Conservation (phyloP, 192 early-diverging fungal genomes). For the Coemansia sp. region DNA sequence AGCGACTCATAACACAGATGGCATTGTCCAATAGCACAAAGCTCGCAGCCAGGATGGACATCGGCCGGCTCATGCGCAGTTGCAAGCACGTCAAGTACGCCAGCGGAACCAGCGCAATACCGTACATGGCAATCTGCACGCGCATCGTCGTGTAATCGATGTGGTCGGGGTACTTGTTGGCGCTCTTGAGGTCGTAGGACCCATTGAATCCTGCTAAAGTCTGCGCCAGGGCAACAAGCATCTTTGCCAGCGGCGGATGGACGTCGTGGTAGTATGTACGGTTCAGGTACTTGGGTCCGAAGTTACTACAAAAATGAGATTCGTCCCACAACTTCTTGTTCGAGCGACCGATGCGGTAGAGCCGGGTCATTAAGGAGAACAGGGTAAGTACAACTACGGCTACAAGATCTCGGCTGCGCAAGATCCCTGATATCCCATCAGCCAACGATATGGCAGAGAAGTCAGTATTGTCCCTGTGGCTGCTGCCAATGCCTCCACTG, state of each 20-base stretch:
- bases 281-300: conserved; percentile 93
- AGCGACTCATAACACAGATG: conserved; percentile 65
- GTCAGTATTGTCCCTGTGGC: conserved; percentile 19
- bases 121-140: conserved; percentile 64
- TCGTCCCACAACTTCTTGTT: conserved; percentile 76
- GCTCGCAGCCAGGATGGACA: conserved; percentile 58
- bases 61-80: conserved; percentile 59
- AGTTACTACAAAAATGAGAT: conserved; percentile 59
- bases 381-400: conserved; percentile 61
- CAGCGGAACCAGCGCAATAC: conserved; percentile 68
- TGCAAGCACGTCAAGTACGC: conserved; percentile 70
- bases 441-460: conserved; percentile 31
- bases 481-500: conserved; percentile 2
- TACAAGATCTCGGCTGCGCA: conserved; percentile 57
- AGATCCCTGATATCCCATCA: conserved; percentile 32
- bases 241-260: conserved; percentile 91
- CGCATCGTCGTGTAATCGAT: conserved; percentile 71
- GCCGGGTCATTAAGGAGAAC: conserved; percentile 68
- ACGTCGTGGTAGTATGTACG: conserved; percentile 96
- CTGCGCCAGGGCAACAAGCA: conserved; percentile 70
- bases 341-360: conserved; percentile 62
- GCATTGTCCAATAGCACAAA: conserved; percentile 76
- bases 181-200: conserved; percentile 69
- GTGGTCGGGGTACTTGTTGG: conserved; percentile 64
- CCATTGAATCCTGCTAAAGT: conserved; percentile 69